These are phyloP conservation scores for Piromyces sp. DNA, from an alignment of 192 early-diverging fungal genomes.

Conservation along the genomic window DNA sequence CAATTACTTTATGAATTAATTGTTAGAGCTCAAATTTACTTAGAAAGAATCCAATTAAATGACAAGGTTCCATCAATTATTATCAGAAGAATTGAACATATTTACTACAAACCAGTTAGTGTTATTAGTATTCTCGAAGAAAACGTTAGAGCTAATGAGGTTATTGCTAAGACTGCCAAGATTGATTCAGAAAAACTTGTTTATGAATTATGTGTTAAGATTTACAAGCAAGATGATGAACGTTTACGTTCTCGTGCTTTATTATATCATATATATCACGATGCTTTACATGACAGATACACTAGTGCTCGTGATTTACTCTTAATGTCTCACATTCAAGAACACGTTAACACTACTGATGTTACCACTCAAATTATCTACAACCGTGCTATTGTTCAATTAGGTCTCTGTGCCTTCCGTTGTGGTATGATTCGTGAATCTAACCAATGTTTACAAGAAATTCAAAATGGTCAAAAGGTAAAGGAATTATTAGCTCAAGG, in stretches of 20 bases:
- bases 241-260: conserved; percentile 81
- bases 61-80: conserved; percentile 53
- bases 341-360: conserved; percentile 73
- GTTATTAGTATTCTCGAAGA: conserved; percentile 61
- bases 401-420: conserved; percentile 93
- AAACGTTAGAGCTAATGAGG: conserved; percentile 14
- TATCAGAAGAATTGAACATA: conserved; percentile 78
- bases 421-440: conserved; percentile 77
- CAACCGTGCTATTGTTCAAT: conserved; percentile 90
- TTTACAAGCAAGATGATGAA: conserved; percentile 73
- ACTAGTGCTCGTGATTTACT: conserved; percentile 83
- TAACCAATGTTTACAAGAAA: conserved; percentile 72
- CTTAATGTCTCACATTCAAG: conserved; percentile 97
- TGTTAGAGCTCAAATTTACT: conserved; percentile 74
- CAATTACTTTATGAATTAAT: conserved; percentile 69
- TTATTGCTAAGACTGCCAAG: conserved; percentile 28
- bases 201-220: conserved; percentile 63
- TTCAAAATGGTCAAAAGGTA: conserved; percentile 58
- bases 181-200: conserved; percentile 43
- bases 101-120: conserved; percentile 93
- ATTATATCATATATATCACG: conserved; percentile 93
- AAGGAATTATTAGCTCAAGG: conserved; percentile 93
- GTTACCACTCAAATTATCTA: conserved; percentile 82
- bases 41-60: conserved; percentile 40
- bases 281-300: conserved; percentile 91